phyloP scores from a whole-genome alignment of 352 stramenopile species.

The Globisporangium cylindrosporum region DNA sequence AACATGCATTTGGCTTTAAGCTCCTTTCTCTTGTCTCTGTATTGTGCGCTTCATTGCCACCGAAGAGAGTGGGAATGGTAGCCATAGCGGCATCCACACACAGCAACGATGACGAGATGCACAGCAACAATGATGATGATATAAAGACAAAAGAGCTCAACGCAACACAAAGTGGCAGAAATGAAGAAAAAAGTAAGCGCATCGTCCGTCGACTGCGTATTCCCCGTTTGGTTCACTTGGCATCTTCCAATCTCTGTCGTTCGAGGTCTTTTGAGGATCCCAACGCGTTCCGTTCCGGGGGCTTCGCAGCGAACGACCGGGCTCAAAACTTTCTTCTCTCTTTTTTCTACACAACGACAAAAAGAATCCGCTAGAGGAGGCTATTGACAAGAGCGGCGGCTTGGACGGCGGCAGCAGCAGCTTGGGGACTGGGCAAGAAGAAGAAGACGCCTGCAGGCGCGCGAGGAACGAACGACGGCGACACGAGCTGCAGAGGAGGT shows the following conservation, averaged over 20 bases:
- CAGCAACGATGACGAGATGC: too few relatives aligned
- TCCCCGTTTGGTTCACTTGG: slow-evolving; percentile 4
- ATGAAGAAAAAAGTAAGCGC: background rate
- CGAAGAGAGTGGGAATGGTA: too few relatives aligned
- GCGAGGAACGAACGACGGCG: background rate
- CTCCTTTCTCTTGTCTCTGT: too few relatives aligned
- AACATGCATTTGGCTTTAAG: too few relatives aligned
- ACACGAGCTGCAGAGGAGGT: background rate
- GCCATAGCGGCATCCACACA: too few relatives aligned
- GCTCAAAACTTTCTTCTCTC: background rate
- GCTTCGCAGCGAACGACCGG: slow-evolving; percentile 1
- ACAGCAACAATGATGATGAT: background rate
- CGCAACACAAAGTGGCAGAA: background rate
- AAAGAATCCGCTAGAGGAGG: slow-evolving; percentile 6
- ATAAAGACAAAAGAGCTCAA: background rate
- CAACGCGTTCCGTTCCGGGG: background rate
- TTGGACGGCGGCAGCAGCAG: background rate
- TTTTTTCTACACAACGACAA: slow-evolving; percentile 6
- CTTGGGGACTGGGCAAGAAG: background rate
- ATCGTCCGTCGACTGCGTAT: slow-evolving; percentile 1
- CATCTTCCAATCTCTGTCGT: slow-evolving; percentile 10
- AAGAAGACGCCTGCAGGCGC: slow-evolving; percentile 4
- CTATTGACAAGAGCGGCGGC: background rate
- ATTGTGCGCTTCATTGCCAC: too few relatives aligned
- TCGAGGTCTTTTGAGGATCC: slow-evolving; percentile 9